Evolutionary conservation across 495 filamentous ascomycete species (phyloP), one percentile per base, ranked within the genome.

Genomic region (Penicillium verhagenii): DNA sequence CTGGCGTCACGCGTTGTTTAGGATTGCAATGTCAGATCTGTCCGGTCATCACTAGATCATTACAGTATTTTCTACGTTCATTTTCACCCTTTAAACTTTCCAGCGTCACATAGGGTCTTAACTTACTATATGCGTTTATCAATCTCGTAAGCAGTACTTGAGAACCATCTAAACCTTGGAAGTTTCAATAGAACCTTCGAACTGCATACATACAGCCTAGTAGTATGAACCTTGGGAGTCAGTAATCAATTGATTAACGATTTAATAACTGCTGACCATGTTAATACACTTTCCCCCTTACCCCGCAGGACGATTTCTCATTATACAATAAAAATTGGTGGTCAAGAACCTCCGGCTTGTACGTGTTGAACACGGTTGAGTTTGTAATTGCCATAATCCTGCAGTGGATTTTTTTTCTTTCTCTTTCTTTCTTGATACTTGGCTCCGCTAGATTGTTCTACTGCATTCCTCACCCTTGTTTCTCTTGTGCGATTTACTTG

Each of bases 1-100:
- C 24, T 62, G 23, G 64, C 68, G 11, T 62, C 61, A 19, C 56
- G 55, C 24, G 63, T 65, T 50, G 61, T 58, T 48, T 68, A 49
- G 58, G 3, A n/a, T n/a, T 29, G 6, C 14, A 26, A 3, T 35
- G 19, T 18, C 21, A 11, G 14, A 14, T 35, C 16, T 45, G 8
- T 23, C 37, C 28, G 28, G 28, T 31, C 14, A 6, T 16, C 26
- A 48, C 8, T 35, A 6, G 26, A 14, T 35, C 9, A 1, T 11
- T 35, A 16, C 10, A 14, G 11, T 14, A 14, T 33, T 35, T 35
- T 16, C 13, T 16, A n/a, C n/a, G n/a, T n/a, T n/a, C n/a, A n/a
- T n/a, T 4, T 10, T 31, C 7, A 6, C 28, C 16, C 33, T 35
- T n/a, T 35, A 13, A 5, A 4, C n/a, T n/a, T n/a, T n/a, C n/a